Conservation (phyloP, 495 filamentous ascomycete genomes). For the Tuber brumale region DNA sequence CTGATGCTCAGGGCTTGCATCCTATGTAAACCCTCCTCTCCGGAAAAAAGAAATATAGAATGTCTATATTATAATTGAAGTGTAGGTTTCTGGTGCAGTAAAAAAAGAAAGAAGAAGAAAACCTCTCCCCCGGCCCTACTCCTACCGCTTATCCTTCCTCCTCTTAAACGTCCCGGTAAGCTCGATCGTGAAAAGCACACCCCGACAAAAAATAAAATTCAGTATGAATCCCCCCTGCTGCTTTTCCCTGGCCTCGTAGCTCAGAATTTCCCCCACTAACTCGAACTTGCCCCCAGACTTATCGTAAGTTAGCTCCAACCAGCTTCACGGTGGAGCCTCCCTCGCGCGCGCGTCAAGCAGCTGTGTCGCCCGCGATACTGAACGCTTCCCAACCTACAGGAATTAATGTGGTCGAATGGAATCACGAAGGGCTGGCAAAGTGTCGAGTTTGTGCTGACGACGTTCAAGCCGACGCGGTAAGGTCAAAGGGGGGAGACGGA, state of each 20-base stretch:
- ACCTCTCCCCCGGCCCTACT: neutral
- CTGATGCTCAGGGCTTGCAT: neutral
- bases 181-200: neutral
- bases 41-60: slow-evolving; percentile 1
- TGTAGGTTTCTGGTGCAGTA: neutral
- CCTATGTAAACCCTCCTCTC: neutral
- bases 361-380: neutral
- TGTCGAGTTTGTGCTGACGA: neutral
- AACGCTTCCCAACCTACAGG: neutral
- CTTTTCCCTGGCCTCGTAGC: neutral
- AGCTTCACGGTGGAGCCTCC: neutral
- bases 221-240: neutral
- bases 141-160: neutral
- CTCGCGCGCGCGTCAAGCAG: neutral
- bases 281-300: neutral
- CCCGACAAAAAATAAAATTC: neutral
- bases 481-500: slow-evolving; percentile 1
- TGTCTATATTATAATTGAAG: neutral
- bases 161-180: neutral
- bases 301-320: neutral
- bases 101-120: neutral
- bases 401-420: neutral
- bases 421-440: neutral
- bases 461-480: neutral
- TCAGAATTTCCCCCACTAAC: neutral